phyloP scores from a whole-genome alignment of 2,329 filamentous ascomycete genomes.

The Dryadomyces sulphureus region DNA sequence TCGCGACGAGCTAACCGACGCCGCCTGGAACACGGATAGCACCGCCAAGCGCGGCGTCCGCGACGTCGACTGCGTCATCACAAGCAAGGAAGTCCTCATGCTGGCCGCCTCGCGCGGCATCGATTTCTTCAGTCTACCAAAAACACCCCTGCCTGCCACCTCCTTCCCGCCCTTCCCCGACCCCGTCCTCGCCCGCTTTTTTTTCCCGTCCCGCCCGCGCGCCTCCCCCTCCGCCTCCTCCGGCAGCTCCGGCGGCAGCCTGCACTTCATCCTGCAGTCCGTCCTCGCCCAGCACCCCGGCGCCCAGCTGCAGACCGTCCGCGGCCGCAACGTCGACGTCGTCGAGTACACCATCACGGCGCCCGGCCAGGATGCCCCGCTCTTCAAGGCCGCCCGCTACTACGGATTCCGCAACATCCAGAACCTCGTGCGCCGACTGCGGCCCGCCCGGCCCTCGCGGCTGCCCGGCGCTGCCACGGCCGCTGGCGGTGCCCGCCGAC shows the following conservation, averaged over 20 bases:
- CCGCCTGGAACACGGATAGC: constrained; percentile 56
- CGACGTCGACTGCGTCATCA: constrained; percentile 97
- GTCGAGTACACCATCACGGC: constrained; percentile 60
- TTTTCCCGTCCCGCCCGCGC: constrained; percentile 44
- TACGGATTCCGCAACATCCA: constrained; percentile 98
- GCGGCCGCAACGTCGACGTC: constrained; percentile 82
- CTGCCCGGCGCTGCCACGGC: constrained; percentile 53
- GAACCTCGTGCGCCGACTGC: constrained; percentile 84
- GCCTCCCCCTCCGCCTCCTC: constrained; percentile 33
- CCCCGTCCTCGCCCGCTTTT: constrained; percentile 49
- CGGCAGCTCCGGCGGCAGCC: constrained; percentile 77
- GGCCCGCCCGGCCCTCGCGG: constrained; percentile 62
- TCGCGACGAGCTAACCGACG: constrained; percentile 76
- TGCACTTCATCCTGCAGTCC: constrained; percentile 69
- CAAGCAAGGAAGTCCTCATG: constrained; percentile 84
- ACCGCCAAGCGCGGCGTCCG: constrained; percentile 45
- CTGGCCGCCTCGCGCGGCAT: constrained; percentile 69
- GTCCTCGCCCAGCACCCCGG: constrained; percentile 57
- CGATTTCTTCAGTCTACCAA: constrained; percentile 57
- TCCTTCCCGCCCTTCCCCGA: constrained; percentile 50
- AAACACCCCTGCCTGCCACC: constrained; percentile 27
- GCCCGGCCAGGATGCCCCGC: constrained; percentile 35
- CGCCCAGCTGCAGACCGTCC: constrained; percentile 53
- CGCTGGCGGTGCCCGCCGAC: constrained; percentile 36
- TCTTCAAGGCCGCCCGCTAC: constrained; percentile 76